Evolutionary conservation across 768 basidiomycete genomes (phyloP).

Genomic region (Coprinellus aureogranulatus): DNA sequence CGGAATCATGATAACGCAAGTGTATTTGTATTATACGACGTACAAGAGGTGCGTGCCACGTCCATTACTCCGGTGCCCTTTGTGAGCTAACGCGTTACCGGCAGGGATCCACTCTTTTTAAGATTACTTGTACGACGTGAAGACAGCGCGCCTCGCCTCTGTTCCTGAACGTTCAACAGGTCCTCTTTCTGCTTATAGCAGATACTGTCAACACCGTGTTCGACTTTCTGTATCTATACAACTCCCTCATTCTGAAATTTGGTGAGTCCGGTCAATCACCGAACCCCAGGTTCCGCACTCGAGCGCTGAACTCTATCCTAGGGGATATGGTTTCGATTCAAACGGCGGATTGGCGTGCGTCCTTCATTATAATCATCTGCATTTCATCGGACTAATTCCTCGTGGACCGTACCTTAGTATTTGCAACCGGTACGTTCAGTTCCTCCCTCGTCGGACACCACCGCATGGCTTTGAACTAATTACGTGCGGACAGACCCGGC

Average conservation of each 20-base stretch:
- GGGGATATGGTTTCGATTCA: constrained; percentile 14
- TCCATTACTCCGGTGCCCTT: neutral
- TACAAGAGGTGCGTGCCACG: constrained; percentile 21
- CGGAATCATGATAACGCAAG: constrained; percentile 49
- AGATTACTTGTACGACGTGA: constrained; percentile 38
- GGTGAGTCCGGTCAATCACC: constrained; percentile 26
- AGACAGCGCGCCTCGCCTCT: neutral
- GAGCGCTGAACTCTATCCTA: neutral
- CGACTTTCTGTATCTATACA: constrained; percentile 44
- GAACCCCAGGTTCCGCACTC: too few relatives aligned
- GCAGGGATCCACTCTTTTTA: constrained; percentile 46
- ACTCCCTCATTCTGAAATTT: constrained; percentile 44
- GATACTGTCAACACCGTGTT: constrained; percentile 50
- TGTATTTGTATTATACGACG: constrained; percentile 45
- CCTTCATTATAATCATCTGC: neutral
- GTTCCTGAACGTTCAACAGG: constrained; percentile 21
- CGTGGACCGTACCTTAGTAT: constrained; percentile 2
- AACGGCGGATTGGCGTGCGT: constrained; percentile 11
- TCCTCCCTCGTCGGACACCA: neutral
- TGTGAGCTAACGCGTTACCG: neutral
- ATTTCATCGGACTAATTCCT: neutral
- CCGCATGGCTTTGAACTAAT: too few relatives aligned
- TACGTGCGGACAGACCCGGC: constrained; percentile 37
- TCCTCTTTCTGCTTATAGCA: constrained; percentile 40
- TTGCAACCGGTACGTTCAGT: constrained; percentile 11